Evolutionary conservation across 352 stramenopile species (phyloP).

Genomic region (Globisporangium heterothallicum): DNA sequence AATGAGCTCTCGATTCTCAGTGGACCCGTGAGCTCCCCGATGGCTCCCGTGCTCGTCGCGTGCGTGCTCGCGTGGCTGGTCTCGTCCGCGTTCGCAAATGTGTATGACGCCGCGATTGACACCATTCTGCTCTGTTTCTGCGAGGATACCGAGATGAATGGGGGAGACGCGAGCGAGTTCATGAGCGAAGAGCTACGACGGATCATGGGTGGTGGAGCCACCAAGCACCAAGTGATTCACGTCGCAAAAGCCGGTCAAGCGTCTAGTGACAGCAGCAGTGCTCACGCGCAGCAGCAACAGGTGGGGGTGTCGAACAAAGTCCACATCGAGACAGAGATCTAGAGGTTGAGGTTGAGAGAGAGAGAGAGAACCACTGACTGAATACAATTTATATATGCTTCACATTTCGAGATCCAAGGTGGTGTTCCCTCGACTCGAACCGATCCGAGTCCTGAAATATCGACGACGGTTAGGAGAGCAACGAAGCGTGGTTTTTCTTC

Average conservation of each 20-base stretch:
- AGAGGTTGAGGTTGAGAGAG: conserved; percentile 3
- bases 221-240: conserved; percentile 35
- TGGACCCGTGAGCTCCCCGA: conserved; percentile 72
- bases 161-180: conserved; percentile 53
- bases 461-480: conserved; percentile 8
- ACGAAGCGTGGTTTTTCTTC: not conserved
- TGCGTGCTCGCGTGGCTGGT: conserved; percentile 87
- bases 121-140: conserved; percentile 97
- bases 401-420: not conserved
- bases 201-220: conserved; percentile 43
- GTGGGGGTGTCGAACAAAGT: conserved; percentile 20
- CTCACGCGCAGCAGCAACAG: conserved; percentile 4
- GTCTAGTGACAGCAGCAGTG: conserved; percentile 8
- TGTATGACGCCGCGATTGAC: conserved; percentile 94
- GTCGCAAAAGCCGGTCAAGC: conserved; percentile 20
- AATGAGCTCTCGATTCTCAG: conserved; percentile 58
- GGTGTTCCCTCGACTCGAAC: too few species aligned
- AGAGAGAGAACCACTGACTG: not conserved
- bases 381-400: too few species aligned
- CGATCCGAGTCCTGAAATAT: too few species aligned
- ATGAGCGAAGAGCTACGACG: conserved; percentile 72
- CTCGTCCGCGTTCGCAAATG: conserved; percentile 87
- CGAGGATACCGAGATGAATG: conserved; percentile 81
- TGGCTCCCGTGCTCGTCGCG: conserved; percentile 88
- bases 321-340: conserved; percentile 41